A percentile compares a stretch with the other conserved stretches of the same genome.
These are phyloP conservation scores for Diversispora eburnea DNA, from an alignment of 192 early-diverging fungal species.

Conservation along the genomic window DNA sequence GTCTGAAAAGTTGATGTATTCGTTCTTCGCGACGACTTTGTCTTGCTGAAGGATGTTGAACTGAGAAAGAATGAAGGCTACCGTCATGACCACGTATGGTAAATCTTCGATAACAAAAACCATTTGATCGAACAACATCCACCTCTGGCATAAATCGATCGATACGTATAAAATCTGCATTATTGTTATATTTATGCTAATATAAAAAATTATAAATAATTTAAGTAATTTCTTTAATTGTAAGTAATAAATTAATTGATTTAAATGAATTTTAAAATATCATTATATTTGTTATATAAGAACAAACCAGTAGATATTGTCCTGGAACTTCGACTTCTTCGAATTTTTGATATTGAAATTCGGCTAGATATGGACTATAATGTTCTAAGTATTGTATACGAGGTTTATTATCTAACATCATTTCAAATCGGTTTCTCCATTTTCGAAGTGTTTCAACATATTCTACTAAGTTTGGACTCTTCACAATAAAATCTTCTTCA, in stretches of 20 bases:
- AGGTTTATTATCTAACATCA: conserved; percentile 79
- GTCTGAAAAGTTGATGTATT: conserved; percentile 90
- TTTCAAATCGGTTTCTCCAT: conserved; percentile 94
- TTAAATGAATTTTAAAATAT: too few relatives aligned
- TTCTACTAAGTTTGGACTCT: conserved; percentile 77
- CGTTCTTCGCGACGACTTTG: conserved; percentile 92
- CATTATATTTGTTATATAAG: too few relatives aligned
- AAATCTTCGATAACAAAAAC: conserved; percentile 70
- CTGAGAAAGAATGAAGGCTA: conserved; percentile 81
- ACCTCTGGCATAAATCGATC: conserved; percentile 93
- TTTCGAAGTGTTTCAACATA: conserved; percentile 83
- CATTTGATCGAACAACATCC: conserved; percentile 74
- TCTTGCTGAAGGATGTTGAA: conserved; percentile 90
- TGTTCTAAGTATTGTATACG: conserved; percentile 78
- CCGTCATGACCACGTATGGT: conserved; percentile 92
- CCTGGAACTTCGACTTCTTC: conserved; percentile 99
- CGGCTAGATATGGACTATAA: conserved; percentile 88
- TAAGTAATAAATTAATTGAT: too few relatives aligned
- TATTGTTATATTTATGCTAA: conserved; percentile 59
- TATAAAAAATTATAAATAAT: neutral
- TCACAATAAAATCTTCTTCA: conserved; percentile 88
- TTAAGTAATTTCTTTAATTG: neutral
- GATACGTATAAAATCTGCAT: conserved; percentile 91
- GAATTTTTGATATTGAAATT: conserved; percentile 98
- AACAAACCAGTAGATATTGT: conserved; percentile 81